phyloP scores from a whole-genome alignment of 2,329 filamentous ascomycete species.

The Fusarium xylarioides region DNA sequence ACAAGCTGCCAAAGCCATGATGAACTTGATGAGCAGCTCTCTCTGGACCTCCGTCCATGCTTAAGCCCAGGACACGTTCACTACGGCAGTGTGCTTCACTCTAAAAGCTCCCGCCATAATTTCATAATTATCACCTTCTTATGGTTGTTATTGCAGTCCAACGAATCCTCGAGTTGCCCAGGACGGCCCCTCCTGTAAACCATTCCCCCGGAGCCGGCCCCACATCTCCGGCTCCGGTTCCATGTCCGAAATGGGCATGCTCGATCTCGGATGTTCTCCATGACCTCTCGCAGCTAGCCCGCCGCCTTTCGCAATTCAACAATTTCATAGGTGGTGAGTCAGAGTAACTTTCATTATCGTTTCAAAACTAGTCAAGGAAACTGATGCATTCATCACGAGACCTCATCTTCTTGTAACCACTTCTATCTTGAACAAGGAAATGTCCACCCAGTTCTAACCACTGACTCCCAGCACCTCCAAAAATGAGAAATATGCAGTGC shows the following conservation, averaged over 20 bases:
- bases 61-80: background rate
- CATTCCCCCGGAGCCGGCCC: conserved; percentile 8
- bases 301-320: background rate
- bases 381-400: conserved; percentile 16
- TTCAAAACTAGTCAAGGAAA: background rate
- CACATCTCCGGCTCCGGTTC: background rate
- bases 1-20: background rate
- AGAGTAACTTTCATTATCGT: background rate
- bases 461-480: conserved; percentile 34
- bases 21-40: background rate
- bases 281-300: background rate
- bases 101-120: background rate
- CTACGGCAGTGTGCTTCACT: background rate
- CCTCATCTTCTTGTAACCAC: conserved; percentile 20
- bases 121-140: background rate
- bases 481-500: conserved; percentile 27
- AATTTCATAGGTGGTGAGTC: background rate
- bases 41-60: background rate
- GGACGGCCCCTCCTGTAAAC: background rate
- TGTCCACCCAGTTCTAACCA: conserved; percentile 40
- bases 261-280: background rate
- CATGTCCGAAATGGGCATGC: background rate
- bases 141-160: background rate
- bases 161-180: background rate
- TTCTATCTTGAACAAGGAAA: conserved; percentile 36